A percentile compares a stretch with the other conserved stretches of the same genome.
These are phyloP conservation scores for Eucalyptus brandiana DNA, from an alignment of 345 rosid genomes.

Conservation along the genomic window DNA sequence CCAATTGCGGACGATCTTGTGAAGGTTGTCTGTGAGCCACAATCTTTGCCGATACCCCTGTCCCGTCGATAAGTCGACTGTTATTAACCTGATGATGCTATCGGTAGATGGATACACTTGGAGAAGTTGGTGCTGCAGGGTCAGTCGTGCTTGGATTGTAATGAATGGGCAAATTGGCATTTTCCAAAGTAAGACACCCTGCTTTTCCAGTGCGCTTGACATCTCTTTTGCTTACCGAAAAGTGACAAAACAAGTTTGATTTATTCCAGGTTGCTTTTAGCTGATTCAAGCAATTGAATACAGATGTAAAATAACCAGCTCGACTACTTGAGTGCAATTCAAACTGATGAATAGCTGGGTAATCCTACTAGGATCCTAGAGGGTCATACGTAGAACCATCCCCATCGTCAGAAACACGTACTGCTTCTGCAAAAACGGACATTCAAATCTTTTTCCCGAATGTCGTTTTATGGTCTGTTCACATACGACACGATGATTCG, in stretches of 20 bases:
- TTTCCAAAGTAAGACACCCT: background rate
- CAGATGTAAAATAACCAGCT: background rate
- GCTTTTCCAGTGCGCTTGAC: background rate
- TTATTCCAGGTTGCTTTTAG: background rate
- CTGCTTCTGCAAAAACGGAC: background rate
- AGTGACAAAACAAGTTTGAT: background rate
- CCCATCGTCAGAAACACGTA: background rate
- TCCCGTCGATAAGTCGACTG: too few relatives aligned
- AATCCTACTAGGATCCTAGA: background rate
- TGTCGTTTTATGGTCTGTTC: background rate
- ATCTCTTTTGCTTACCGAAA: background rate
- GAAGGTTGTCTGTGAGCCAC: too few relatives aligned
- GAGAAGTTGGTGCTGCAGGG: too few relatives aligned
- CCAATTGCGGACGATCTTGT: too few relatives aligned
- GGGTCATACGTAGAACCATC: background rate
- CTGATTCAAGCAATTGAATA: background rate
- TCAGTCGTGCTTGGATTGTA: too few relatives aligned
- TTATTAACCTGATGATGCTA: too few relatives aligned
- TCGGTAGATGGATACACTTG: too few relatives aligned
- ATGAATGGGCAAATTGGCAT: background rate
- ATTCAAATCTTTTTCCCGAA: rapidly evolving
- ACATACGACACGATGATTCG: background rate
- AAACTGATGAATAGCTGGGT: background rate
- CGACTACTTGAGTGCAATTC: rapidly evolving
- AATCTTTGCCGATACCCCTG: too few relatives aligned